These are phyloP conservation scores for Aspergillus neoniger DNA, from an alignment of 2,329 filamentous ascomycete species.

Conservation along the genomic window DNA sequence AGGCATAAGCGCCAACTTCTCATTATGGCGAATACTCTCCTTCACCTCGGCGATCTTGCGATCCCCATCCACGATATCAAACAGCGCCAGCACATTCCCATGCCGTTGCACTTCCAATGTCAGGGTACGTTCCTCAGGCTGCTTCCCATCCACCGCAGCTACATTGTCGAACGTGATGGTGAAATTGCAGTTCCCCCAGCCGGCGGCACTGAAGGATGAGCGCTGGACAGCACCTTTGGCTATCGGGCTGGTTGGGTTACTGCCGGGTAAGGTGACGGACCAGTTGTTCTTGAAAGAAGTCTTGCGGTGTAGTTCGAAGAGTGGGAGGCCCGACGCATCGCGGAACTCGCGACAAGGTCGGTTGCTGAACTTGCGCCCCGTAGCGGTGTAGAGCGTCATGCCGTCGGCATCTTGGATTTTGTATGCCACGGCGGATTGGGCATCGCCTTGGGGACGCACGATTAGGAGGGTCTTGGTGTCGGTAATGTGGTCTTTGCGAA, in stretches of 20 bases:
- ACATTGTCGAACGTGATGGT: slow-evolving; percentile 28
- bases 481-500: slow-evolving; percentile 27
- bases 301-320: slow-evolving; percentile 29
- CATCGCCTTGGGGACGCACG: slow-evolving; percentile 24
- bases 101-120: slow-evolving; percentile 21
- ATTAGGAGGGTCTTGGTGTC: slow-evolving; percentile 25
- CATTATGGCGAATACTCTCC: slow-evolving; percentile 23
- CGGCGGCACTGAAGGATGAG: slow-evolving; percentile 8
- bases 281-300: slow-evolving; percentile 19
- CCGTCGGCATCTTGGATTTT: slow-evolving; percentile 26
- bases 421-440: slow-evolving; percentile 16
- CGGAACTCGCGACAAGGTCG: slow-evolving; percentile 31
- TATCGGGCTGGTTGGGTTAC: slow-evolving; percentile 15
- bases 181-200: slow-evolving; percentile 20
- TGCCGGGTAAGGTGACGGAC: slow-evolving; percentile 28
- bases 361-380: slow-evolving; percentile 27
- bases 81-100: slow-evolving; percentile 20
- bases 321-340: slow-evolving; percentile 30
- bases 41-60: slow-evolving; percentile 22
- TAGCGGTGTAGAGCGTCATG: slow-evolving; percentile 27
- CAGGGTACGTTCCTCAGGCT: slow-evolving; percentile 20
- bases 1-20: slow-evolving; percentile 18
- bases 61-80: slow-evolving; percentile 27
- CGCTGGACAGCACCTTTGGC: slow-evolving; percentile 11
- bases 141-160: slow-evolving; percentile 20